Percentiles rank a stretch among this genome's conserved stretches.
Conservation (phyloP, 1,284 basidiomycete species). For the Melampsora medusae region DNA sequence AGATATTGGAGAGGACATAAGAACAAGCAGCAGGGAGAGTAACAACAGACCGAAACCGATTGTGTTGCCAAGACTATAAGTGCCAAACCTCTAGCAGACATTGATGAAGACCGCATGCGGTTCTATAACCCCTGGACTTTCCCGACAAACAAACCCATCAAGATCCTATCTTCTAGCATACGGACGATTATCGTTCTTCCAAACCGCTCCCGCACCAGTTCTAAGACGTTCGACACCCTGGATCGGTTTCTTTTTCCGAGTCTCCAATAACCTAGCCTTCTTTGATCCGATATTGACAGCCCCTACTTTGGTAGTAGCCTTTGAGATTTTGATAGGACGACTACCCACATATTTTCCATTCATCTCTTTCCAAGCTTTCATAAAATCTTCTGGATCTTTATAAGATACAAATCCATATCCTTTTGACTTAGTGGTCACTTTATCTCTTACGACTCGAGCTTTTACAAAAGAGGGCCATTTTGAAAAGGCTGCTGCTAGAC, state of each 20-base stretch:
- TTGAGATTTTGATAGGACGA: slow-evolving; percentile 84
- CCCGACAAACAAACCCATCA: no score
- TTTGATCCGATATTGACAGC: slow-evolving; percentile 89
- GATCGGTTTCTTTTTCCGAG: slow-evolving; percentile 43
- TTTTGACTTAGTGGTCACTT: slow-evolving; percentile 73
- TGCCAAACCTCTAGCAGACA: no score
- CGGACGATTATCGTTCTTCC: slow-evolving; percentile 45
- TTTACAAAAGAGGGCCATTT: slow-evolving; percentile 90
- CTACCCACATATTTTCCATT: slow-evolving; percentile 98
- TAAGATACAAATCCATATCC: slow-evolving; percentile 93
- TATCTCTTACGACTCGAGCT: slow-evolving; percentile 89
- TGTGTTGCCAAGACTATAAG: no score
- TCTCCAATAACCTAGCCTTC: slow-evolving; percentile 62
- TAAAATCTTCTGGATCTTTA: slow-evolving; percentile 95
- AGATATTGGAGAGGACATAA: no score
- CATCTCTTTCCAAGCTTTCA: slow-evolving; percentile 99
- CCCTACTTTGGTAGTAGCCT: slow-evolving; percentile 74
- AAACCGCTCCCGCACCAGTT: slow-evolving; percentile 44
- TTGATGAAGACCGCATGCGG: no score
- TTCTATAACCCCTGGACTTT: no score
- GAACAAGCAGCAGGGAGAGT: no score
- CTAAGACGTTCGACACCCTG: slow-evolving; percentile 44
- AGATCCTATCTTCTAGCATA: slow-evolving; percentile 38
- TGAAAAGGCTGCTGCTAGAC: slow-evolving; percentile 80
- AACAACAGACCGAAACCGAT: no score